These are phyloP conservation scores for Lasiodiplodia sp. DNA, from an alignment of 2,329 filamentous ascomycete genomes.

Conservation along the genomic window DNA sequence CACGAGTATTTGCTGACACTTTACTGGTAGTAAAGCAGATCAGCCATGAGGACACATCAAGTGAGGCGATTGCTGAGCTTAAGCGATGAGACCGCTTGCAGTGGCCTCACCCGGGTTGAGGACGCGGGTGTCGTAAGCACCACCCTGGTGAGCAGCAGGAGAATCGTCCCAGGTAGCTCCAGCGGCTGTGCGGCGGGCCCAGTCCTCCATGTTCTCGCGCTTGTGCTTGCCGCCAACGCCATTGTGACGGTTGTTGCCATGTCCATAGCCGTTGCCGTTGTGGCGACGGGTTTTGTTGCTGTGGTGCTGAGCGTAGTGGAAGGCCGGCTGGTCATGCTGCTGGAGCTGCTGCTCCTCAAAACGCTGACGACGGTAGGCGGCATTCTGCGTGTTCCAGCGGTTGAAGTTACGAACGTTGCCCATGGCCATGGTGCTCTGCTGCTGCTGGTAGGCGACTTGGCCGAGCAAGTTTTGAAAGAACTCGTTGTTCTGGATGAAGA, in stretches of 20 bases:
- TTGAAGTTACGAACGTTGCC: background rate
- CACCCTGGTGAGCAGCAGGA: background rate
- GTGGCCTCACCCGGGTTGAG: conserved; percentile 1
- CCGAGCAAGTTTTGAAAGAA: background rate
- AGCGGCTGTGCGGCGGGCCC: background rate
- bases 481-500: background rate
- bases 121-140: background rate
- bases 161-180: background rate
- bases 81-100: background rate
- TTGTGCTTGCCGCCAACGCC: background rate
- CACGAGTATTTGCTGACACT: background rate
- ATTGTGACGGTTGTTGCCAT: background rate
- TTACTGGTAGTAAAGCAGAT: background rate
- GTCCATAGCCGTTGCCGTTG: background rate
- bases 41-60: background rate
- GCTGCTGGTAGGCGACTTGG: background rate
- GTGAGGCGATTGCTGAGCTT: background rate
- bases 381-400: background rate
- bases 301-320: background rate
- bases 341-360: background rate
- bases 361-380: background rate
- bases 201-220: background rate
- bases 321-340: background rate
- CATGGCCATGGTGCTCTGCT: background rate
- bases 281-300: background rate